Percentiles rank a stretch among this genome's conserved stretches.
phyloP scores from a whole-genome alignment of 2,329 filamentous ascomycete genomes.

The Apiospora sp. region DNA sequence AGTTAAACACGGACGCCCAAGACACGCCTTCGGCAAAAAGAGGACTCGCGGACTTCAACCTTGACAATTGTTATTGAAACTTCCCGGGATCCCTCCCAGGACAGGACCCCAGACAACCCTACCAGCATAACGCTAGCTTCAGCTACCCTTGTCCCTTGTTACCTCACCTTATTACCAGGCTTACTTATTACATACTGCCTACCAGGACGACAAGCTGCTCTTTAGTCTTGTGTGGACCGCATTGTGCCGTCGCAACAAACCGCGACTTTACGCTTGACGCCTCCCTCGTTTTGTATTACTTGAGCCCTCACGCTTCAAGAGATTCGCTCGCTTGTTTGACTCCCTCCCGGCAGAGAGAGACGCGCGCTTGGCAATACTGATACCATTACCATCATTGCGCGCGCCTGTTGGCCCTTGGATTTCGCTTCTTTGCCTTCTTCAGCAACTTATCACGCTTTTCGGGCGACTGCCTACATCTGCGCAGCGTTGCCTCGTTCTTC shows the following conservation, averaged over 20 bases:
- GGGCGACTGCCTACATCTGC: conserved; percentile 22
- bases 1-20: conserved; percentile 22
- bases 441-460: neutral
- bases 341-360: conserved; percentile 18
- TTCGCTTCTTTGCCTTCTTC: conserved; percentile 1
- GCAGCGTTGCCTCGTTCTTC: conserved; percentile 17
- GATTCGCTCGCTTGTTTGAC: conserved; percentile 23
- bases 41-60: conserved; percentile 15
- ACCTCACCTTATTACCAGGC: conserved; percentile 13
- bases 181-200: conserved; percentile 13
- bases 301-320: conserved; percentile 3
- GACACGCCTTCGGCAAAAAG: conserved; percentile 18
- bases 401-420: conserved; percentile 11
- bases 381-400: neutral
- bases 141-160: conserved; percentile 20
- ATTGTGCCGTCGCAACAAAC: conserved; percentile 23
- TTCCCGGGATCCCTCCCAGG: conserved; percentile 19
- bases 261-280: conserved; percentile 22
- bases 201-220: conserved; percentile 3
- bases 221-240: conserved; percentile 14
- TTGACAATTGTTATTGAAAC: conserved; percentile 22
- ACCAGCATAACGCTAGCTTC: conserved; percentile 14
- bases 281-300: conserved; percentile 21
- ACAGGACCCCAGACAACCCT: conserved; percentile 15
- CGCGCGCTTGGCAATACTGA: conserved; percentile 17